Evolutionary conservation across 2,329 filamentous ascomycete genomes (phyloP).

Genomic region (Spiromastix sp.): DNA sequence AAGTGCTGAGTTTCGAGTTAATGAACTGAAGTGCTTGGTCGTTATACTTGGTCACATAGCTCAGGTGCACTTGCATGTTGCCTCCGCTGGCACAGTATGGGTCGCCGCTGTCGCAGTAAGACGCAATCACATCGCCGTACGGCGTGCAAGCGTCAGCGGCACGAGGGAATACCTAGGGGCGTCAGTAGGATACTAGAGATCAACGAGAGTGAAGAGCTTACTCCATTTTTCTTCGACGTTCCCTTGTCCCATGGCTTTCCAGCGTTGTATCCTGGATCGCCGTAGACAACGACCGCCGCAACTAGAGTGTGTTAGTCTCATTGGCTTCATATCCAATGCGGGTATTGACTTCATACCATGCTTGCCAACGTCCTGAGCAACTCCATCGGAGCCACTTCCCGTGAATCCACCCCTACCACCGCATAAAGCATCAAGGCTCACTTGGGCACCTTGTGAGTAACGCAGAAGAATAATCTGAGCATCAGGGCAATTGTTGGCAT

Average conservation of each 20-base stretch:
- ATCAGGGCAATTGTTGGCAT: constrained; percentile 14
- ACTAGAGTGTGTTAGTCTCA: constrained; percentile 4
- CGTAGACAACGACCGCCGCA: constrained; percentile 15
- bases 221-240: constrained; percentile 10
- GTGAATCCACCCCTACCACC: constrained; percentile 14
- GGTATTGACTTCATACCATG: constrained; percentile 11
- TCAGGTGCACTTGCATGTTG: not conserved
- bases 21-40: constrained; percentile 3
- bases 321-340: not conserved
- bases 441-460: constrained; percentile 23
- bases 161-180: too few species aligned
- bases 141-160: too few species aligned
- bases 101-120: constrained; percentile 5
- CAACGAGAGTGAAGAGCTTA: constrained; percentile 2
- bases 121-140: not conserved
- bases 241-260: constrained; percentile 14
- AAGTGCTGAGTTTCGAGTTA: too few species aligned
- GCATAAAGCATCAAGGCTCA: constrained; percentile 20
- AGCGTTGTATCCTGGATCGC: constrained; percentile 15
- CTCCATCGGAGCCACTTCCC: constrained; percentile 12
- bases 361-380: constrained; percentile 8
- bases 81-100: constrained; percentile 4
- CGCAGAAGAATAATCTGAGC: constrained; percentile 20
- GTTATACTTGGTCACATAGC: constrained; percentile 5
- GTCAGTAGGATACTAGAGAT: too few species aligned